phyloP scores from a whole-genome alignment of 495 filamentous ascomycete species.

The Sporormia fimetaria region DNA sequence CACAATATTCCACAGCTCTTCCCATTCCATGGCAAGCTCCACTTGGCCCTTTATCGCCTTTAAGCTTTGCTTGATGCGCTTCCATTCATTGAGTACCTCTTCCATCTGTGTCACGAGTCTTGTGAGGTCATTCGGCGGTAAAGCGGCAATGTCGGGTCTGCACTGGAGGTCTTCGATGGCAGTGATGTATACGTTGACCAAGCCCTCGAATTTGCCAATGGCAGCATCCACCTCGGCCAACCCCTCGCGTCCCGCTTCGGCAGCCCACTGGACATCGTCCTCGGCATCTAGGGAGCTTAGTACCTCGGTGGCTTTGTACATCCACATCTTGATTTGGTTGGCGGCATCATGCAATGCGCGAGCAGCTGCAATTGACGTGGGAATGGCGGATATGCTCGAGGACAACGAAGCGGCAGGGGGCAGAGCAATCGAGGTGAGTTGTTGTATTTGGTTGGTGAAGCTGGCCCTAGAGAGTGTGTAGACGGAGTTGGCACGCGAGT shows the following conservation, averaged over 20 bases:
- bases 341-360: slow-evolving; percentile 68
- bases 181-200: slow-evolving; percentile 80
- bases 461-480: slow-evolving; percentile 82
- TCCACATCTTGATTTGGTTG: slow-evolving; percentile 86
- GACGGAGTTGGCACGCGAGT: slow-evolving; percentile 60
- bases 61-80: slow-evolving; percentile 60
- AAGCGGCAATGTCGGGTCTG: slow-evolving; percentile 60
- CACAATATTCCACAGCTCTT: slow-evolving; percentile 89
- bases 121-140: slow-evolving; percentile 55
- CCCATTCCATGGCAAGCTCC: slow-evolving; percentile 96
- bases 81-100: slow-evolving; percentile 70
- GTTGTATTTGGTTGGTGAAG: slow-evolving; percentile 80
- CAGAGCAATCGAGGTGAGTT: slow-evolving; percentile 72
- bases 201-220: slow-evolving; percentile 68
- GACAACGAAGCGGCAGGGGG: slow-evolving; percentile 73
- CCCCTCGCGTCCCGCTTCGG: slow-evolving; percentile 79
- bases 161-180: slow-evolving; percentile 82
- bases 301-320: slow-evolving; percentile 77
- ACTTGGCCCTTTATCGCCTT: slow-evolving; percentile 77
- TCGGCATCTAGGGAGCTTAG: slow-evolving; percentile 77
- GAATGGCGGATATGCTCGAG: slow-evolving; percentile 67
- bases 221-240: slow-evolving; percentile 81
- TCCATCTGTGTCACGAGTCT: slow-evolving; percentile 79
- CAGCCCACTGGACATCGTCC: slow-evolving; percentile 96
- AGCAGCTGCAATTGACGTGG: slow-evolving; percentile 66